Evolutionary conservation across 495 filamentous ascomycete species (phyloP).

Genomic region (Neurospora tetrasperma): DNA sequence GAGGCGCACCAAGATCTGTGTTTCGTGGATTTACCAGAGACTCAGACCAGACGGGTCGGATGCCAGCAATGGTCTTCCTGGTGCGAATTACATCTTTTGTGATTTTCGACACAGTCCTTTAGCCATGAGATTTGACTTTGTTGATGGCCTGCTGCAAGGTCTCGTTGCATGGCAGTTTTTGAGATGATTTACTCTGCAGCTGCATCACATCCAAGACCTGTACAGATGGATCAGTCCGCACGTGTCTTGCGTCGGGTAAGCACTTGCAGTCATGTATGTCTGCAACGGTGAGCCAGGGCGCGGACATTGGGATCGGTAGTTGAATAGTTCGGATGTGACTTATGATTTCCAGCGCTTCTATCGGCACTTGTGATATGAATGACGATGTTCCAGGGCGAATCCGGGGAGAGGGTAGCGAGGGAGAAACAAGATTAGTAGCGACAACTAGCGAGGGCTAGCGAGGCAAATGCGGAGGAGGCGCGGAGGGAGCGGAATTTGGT

Average conservation of each 20-base stretch:
- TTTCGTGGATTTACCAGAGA: too few species aligned
- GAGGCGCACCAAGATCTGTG: too few species aligned
- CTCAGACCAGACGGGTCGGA: neutral
- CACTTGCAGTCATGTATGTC: neutral
- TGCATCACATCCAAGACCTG: neutral
- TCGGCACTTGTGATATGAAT: neutral
- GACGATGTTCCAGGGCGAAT: neutral
- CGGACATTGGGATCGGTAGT: neutral
- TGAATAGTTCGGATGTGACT: too few species aligned
- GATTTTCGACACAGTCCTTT: neutral
- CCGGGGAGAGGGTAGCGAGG: neutral
- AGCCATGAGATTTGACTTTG: neutral
- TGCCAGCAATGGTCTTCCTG: neutral
- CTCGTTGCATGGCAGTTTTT: neutral
- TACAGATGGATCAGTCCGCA: neutral
- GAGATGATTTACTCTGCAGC: neutral
- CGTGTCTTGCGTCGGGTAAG: neutral
- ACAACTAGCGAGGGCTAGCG: neutral
- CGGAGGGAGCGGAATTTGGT: neutral
- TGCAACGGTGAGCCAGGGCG: neutral
- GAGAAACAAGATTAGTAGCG: neutral
- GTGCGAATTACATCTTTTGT: neutral
- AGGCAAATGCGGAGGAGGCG: neutral
- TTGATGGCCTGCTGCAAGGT: neutral
- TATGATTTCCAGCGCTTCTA: neutral